Conservation (phyloP, 345 rosid species). For the Combretum micranthum region DNA sequence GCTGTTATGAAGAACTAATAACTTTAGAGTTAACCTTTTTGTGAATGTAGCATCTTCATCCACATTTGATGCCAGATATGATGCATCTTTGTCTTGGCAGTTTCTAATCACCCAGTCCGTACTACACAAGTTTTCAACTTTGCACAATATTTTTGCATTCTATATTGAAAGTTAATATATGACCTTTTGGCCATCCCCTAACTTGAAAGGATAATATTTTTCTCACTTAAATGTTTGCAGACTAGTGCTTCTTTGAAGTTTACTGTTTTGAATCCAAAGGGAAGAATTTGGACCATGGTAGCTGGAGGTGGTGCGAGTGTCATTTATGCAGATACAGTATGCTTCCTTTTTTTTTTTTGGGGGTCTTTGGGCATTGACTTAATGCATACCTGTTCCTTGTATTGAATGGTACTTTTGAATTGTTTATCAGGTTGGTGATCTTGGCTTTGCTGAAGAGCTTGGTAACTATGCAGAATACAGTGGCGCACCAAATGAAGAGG, state of each 20-base stretch:
- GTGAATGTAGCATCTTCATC: not conserved
- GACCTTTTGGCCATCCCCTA: no score
- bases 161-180: no score
- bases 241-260: constrained; percentile 96
- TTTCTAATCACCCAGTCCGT: no score
- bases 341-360: constrained; percentile 17
- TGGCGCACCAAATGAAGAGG: constrained; percentile 97
- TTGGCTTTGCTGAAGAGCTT: constrained; percentile 82
- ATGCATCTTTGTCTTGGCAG: no score
- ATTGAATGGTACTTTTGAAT: no score
- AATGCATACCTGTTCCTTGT: constrained; percentile 7
- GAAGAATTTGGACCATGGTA: constrained; percentile 94
- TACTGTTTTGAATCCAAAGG: constrained; percentile 89
- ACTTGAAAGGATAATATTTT: no score
- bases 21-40: no score
- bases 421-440: constrained; percentile 75
- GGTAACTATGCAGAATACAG: constrained; percentile 95
- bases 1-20: no score
- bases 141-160: no score
- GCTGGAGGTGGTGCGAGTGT: constrained; percentile 99
- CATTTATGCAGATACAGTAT: constrained; percentile 87
- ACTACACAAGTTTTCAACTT: no score
- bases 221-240: constrained; percentile 26
- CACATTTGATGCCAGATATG: no score
- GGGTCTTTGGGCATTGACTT: no score